Evolutionary conservation across 2,329 filamentous ascomycete genomes (phyloP).

Genomic region (Diaporthe ilicicola): DNA sequence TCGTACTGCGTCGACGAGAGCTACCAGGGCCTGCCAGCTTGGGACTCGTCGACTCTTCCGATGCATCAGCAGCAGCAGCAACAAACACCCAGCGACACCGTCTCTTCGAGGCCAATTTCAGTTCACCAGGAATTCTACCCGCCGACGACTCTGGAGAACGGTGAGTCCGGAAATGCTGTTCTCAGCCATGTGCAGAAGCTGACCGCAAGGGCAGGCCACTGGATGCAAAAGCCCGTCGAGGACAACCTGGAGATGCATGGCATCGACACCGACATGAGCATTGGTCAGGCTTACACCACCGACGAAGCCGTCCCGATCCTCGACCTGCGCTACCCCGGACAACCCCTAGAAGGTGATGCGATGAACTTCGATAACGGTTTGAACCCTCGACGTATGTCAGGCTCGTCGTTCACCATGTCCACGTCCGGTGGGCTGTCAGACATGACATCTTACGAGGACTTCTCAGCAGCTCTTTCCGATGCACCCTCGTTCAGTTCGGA

Average conservation of each 20-base stretch:
- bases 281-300: conserved; percentile 69
- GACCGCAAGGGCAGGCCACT: conserved; percentile 48
- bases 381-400: conserved; percentile 71
- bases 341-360: conserved; percentile 58
- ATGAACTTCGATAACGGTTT: conserved; percentile 61
- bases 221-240: conserved; percentile 66
- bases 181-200: conserved; percentile 35
- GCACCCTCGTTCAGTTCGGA: conserved; percentile 72
- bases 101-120: conserved; percentile 62
- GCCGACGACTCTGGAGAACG: conserved; percentile 56
- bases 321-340: conserved; percentile 62
- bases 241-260: conserved; percentile 64
- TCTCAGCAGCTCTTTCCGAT: conserved; percentile 72
- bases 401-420: conserved; percentile 78
- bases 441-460: conserved; percentile 76
- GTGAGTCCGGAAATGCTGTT: conserved; percentile 48
- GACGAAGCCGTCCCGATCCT: conserved; percentile 71
- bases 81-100: conserved; percentile 56
- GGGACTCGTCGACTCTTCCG: conserved; percentile 64
- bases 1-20: conserved; percentile 66
- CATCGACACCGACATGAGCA: conserved; percentile 65
- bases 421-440: conserved; percentile 72
- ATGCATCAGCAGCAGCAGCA: conserved; percentile 47
- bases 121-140: conserved; percentile 68
- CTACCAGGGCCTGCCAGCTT: conserved; percentile 60